A percentile compares a stretch with the other conserved stretches of the same genome.
Evolutionary conservation across 768 basidiomycete species (phyloP).

Genomic region (Phanerodontia chrysosporium): DNA sequence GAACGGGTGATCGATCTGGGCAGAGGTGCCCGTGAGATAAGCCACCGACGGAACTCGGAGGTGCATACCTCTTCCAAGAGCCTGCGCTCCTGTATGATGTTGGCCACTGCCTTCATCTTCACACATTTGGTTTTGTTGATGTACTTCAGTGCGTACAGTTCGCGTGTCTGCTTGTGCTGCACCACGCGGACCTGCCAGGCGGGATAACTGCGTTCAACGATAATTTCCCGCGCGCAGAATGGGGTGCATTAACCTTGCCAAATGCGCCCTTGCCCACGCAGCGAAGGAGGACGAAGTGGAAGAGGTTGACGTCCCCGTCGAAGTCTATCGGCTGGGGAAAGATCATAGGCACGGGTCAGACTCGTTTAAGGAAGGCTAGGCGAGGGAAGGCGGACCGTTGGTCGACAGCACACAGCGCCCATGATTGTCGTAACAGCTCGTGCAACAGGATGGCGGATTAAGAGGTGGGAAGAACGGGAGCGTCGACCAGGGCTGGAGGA

Average conservation of each 20-base stretch:
- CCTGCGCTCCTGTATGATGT: constrained; percentile 94
- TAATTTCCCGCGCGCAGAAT: neutral
- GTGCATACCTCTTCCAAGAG: constrained; percentile 85
- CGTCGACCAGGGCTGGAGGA: constrained; percentile 11
- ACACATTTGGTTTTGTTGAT: constrained; percentile 98
- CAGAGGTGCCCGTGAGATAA: neutral
- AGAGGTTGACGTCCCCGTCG: constrained; percentile 92
- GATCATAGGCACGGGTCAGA: neutral
- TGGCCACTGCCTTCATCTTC: constrained; percentile 97
- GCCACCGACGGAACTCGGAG: constrained; percentile 10
- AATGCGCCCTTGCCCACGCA: constrained; percentile 99
- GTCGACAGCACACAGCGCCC: constrained; percentile 85
- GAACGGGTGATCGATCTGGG: constrained; percentile 94
- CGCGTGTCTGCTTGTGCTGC: constrained; percentile 97
- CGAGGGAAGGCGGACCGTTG: constrained; percentile 48
- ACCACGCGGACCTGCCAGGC: constrained; percentile 87
- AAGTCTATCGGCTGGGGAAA: constrained; percentile 83
- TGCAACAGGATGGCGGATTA: constrained; percentile 8
- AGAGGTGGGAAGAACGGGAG: constrained; percentile 10
- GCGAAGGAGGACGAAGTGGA: constrained; percentile 91
- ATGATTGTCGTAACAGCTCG: constrained; percentile 35
- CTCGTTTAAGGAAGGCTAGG: neutral
- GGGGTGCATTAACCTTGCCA: constrained; percentile 69
- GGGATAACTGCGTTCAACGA: constrained; percentile 10
- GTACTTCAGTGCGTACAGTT: constrained; percentile 96